These are phyloP conservation scores for Globisporangium emineosum DNA, from an alignment of 352 stramenopile species.

Conservation along the genomic window DNA sequence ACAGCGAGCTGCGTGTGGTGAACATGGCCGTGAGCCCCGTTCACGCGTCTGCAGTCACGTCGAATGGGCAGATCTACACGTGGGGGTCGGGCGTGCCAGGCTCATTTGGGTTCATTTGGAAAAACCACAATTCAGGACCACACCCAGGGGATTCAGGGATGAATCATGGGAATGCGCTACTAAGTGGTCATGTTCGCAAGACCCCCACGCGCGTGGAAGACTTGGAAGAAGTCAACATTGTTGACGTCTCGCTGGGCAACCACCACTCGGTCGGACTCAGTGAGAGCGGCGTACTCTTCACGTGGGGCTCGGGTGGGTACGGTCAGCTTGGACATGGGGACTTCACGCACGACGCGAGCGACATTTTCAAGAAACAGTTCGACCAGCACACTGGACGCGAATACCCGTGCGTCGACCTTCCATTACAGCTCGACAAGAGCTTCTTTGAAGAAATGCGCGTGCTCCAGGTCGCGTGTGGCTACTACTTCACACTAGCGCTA, in stretches of 20 bases:
- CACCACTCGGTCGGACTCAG: conserved; percentile 71
- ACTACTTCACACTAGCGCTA: conserved; percentile 69
- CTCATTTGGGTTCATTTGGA: conserved; percentile 58
- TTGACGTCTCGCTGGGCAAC: conserved; percentile 44
- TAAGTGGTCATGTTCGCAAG: conserved; percentile 22
- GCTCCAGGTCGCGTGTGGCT: conserved; percentile 63
- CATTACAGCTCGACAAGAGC: conserved; percentile 64
- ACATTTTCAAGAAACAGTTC: conserved; percentile 65
- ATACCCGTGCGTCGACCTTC: conserved; percentile 65
- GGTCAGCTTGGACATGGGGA: conserved; percentile 74
- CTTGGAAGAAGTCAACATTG: conserved; percentile 50
- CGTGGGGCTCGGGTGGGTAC: conserved; percentile 65
- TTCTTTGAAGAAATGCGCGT: conserved; percentile 76
- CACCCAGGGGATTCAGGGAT: neutral
- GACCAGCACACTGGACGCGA: conserved; percentile 63
- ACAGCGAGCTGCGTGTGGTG: conserved; percentile 62
- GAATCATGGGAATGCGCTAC: neutral
- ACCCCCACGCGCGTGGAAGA: conserved; percentile 63
- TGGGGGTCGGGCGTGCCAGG: conserved; percentile 63
- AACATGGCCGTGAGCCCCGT: conserved; percentile 42
- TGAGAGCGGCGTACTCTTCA: conserved; percentile 55
- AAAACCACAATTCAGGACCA: conserved; percentile 1
- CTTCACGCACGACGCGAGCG: conserved; percentile 32
- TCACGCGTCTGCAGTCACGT: conserved; percentile 60
- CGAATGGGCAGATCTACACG: conserved; percentile 64